Conservation (phyloP, 805 yeast genomes). For the Kluyveromyces lactis region DNA sequence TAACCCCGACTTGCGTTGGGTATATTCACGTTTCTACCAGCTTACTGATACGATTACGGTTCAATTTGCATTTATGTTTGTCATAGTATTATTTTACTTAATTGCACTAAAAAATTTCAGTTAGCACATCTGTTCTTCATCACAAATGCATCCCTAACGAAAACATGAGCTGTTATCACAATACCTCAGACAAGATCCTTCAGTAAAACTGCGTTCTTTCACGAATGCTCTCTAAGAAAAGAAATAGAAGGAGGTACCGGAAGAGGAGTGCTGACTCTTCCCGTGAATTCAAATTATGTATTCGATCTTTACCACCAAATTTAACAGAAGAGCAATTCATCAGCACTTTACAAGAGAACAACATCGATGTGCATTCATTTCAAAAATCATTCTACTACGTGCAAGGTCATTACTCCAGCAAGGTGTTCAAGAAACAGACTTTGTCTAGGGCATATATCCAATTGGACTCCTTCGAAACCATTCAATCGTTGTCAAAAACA, state of each 20-base stretch:
- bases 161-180: not conserved
- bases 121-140: no score
- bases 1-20: no score
- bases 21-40: no score
- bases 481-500: constrained; percentile 26
- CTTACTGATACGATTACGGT: no score
- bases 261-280: constrained; percentile 3
- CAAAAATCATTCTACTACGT: constrained; percentile 24
- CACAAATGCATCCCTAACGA: no score
- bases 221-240: constrained; percentile 3
- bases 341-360: constrained; percentile 17
- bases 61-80: no score
- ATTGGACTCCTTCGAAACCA: constrained; percentile 25
- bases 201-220: not conserved
- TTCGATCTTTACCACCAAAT: constrained; percentile 40
- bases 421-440: constrained; percentile 31
- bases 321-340: constrained; percentile 30
- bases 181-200: not conserved
- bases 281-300: constrained; percentile 22
- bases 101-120: no score
- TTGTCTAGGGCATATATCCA: constrained; percentile 37
- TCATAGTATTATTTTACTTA: no score
- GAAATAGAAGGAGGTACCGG: constrained; percentile 7
- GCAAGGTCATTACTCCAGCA: constrained; percentile 22
- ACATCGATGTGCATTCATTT: constrained; percentile 16